Conservation (phyloP, 1,139 yeast species). For the Lodderomyces oxycetoniae region DNA sequence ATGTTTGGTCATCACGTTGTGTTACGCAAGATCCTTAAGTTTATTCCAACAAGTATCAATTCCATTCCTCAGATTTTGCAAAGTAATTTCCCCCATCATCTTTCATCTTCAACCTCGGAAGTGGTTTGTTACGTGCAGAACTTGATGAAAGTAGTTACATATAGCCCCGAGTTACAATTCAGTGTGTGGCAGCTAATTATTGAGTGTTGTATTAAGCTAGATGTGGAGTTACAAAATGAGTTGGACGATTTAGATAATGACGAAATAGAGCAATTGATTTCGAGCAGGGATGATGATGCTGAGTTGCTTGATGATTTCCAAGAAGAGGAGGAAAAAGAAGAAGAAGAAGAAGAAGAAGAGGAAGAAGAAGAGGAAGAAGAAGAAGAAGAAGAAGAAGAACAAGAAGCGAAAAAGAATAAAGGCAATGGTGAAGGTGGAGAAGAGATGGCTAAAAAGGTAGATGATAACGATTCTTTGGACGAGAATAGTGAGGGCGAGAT, state of each 20-base stretch:
- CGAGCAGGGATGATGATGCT: constrained; percentile 43
- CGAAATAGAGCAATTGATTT: constrained; percentile 60
- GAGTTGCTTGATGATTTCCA: constrained; percentile 23
- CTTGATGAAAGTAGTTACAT: constrained; percentile 52
- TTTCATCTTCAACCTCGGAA: constrained; percentile 49
- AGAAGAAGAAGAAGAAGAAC: constrained; percentile 21
- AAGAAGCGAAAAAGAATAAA: constrained; percentile 10
- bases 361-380: constrained; percentile 20
- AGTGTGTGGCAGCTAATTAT: constrained; percentile 76
- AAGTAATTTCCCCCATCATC: constrained; percentile 71
- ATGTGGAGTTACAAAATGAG: constrained; percentile 90
- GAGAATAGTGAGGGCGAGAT: constrained; percentile 30
- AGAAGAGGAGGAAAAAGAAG: constrained; percentile 23
- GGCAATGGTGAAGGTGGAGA: constrained; percentile 16
- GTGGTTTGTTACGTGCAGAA: constrained; percentile 64
- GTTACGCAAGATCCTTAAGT: constrained; percentile 55
- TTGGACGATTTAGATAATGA: constrained; percentile 78
- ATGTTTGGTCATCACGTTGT: constrained; percentile 58
- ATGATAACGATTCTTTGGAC: constrained; percentile 18
- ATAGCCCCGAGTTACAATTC: constrained; percentile 70
- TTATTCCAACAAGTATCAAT: constrained; percentile 77
- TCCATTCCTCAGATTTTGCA: constrained; percentile 57
- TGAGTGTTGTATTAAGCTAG: constrained; percentile 79
- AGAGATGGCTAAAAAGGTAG: too few relatives aligned
- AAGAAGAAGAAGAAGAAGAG: constrained; percentile 28